Evolutionary conservation across 2,329 filamentous ascomycete genomes (phyloP).

Genomic region (Pseudocercospora fijiensis): DNA sequence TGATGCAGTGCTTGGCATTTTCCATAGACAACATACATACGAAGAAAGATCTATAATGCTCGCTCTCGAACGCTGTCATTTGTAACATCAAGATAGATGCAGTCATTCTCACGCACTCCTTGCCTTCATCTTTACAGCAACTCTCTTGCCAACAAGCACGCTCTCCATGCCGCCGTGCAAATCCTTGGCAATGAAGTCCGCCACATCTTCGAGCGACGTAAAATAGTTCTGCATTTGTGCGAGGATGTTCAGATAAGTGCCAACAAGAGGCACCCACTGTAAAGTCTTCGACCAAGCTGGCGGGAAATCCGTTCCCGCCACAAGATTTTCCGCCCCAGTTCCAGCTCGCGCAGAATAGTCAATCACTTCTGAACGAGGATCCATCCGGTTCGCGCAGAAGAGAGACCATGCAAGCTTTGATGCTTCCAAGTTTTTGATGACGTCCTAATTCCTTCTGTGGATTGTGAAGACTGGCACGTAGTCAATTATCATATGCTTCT

Average conservation of each 20-base stretch:
- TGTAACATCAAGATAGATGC: not conserved
- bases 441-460: slow-evolving; percentile 4
- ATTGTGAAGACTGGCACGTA: slow-evolving; percentile 8
- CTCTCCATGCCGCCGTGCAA: slow-evolving; percentile 10
- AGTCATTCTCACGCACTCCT: not conserved
- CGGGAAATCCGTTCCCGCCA: not conserved
- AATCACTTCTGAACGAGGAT: slow-evolving; percentile 6
- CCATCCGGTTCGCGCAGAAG: slow-evolving; percentile 17
- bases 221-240: slow-evolving; percentile 15
- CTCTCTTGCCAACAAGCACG: slow-evolving; percentile 6
- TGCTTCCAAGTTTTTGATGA: not conserved
- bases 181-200: slow-evolving; percentile 15
- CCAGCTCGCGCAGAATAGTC: slow-evolving; percentile 3
- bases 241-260: slow-evolving; percentile 10
- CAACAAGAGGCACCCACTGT: slow-evolving; percentile 11
- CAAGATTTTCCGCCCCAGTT: slow-evolving; percentile 1
- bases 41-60: too few relatives aligned
- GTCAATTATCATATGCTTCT: slow-evolving; percentile 1
- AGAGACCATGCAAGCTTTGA: slow-evolving; percentile 13
- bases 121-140: slow-evolving; percentile 13
- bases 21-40: not conserved
- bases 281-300: slow-evolving; percentile 13
- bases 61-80: not conserved
- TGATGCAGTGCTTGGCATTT: not conserved
- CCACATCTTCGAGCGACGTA: slow-evolving; percentile 12